Evolutionary conservation across 495 filamentous ascomycete genomes (phyloP).

Genomic region (Amniculicola lignicola): DNA sequence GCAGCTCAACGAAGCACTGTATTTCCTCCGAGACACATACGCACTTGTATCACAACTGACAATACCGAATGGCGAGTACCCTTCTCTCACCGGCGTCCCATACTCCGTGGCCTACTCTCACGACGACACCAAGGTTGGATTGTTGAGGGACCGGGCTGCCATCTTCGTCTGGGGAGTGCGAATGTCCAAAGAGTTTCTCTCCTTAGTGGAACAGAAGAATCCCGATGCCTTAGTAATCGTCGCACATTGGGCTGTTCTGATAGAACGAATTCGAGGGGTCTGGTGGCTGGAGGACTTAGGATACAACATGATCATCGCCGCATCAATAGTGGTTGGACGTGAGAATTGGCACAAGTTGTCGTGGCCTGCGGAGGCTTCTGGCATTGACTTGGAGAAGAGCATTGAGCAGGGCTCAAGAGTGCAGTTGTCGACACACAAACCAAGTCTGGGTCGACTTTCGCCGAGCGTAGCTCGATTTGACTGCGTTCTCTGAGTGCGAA

Average conservation of each 20-base stretch:
- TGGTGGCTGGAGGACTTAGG: constrained; percentile 31
- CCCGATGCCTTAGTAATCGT: constrained; percentile 25
- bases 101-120: neutral
- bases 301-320: constrained; percentile 15
- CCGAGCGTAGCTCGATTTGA: too few relatives aligned
- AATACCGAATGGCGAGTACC: neutral
- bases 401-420: too few relatives aligned
- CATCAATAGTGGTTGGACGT: constrained; percentile 16
- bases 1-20: constrained; percentile 1
- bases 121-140: constrained; percentile 16
- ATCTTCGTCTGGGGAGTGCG: constrained; percentile 21
- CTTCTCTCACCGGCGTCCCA: neutral
- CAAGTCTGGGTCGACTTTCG: too few relatives aligned
- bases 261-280: constrained; percentile 10
- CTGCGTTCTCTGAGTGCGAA: too few relatives aligned
- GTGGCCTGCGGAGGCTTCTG: constrained; percentile 21
- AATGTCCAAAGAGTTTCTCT: constrained; percentile 19
- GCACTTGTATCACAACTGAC: constrained; percentile 25
- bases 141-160: constrained; percentile 22
- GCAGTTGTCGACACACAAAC: too few relatives aligned
- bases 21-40: constrained; percentile 8
- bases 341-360: constrained; percentile 24
- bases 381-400: constrained; percentile 21
- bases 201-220: constrained; percentile 17
- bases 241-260: constrained; percentile 27